phyloP scores from a whole-genome alignment of 768 basidiomycete species.

The Tricholoma bakamatsutake region DNA sequence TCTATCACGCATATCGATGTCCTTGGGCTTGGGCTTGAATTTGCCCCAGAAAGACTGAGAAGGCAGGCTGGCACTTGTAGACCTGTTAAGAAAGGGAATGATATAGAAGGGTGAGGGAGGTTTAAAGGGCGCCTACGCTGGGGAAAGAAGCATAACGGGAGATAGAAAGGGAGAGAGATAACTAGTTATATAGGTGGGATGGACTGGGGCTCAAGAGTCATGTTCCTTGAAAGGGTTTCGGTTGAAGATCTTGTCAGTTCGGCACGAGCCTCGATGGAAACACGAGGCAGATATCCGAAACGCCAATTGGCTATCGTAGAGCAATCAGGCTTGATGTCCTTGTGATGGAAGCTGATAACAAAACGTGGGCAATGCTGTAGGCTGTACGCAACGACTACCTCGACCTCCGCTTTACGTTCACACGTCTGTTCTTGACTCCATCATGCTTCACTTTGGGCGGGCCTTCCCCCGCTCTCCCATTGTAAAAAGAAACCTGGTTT shows the following conservation, averaged over 20 bases:
- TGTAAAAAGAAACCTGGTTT: conserved; percentile 36
- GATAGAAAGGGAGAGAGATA: conserved; percentile 14
- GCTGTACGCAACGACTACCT: background rate
- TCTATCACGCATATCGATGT: conserved; percentile 49
- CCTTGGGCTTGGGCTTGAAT: conserved; percentile 69
- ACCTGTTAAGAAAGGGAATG: conserved; percentile 41
- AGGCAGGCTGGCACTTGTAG: conserved; percentile 58
- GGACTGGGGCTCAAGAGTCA: conserved; percentile 24
- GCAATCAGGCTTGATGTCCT: conserved; percentile 15
- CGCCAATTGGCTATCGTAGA: conserved; percentile 6
- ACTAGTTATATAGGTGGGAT: conserved; percentile 9
- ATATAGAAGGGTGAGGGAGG: conserved; percentile 26
- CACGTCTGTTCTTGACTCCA: too few species aligned
- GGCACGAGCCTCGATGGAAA: conserved; percentile 38
- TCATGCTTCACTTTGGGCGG: too few species aligned
- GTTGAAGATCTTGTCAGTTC: conserved; percentile 7
- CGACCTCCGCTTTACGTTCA: background rate
- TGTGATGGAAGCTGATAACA: background rate
- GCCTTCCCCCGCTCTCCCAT: background rate
- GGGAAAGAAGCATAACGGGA: conserved; percentile 68
- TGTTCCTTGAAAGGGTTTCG: conserved; percentile 18
- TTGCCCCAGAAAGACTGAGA: conserved; percentile 54
- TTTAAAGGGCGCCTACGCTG: conserved; percentile 52
- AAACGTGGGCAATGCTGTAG: background rate
- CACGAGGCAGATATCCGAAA: conserved; percentile 48